Evolutionary conservation across 2,329 filamentous ascomycete genomes (phyloP), one percentile per base, ranked within the genome.

Genomic region (Hirsutella minnesotensis): DNA sequence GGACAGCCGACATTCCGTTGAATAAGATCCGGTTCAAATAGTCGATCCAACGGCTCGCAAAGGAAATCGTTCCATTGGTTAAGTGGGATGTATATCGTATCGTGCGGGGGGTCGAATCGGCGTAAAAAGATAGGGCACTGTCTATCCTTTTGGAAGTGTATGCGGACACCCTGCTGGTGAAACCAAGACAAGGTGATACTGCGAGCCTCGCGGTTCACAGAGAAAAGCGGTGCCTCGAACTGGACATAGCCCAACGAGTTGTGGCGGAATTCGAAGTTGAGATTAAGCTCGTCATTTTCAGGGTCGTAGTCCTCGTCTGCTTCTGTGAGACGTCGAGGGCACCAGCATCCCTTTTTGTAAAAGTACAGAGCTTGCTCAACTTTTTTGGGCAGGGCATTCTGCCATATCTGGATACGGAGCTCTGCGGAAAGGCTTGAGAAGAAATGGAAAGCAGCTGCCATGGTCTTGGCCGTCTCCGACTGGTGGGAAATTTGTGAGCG

Each of bases 391-490:
- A 56, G 27, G n/a, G 47, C 43, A 5, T 41, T 38, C 4, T 41
- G 30, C 55, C 55, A 59, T 29, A 59, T 52, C 5, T 38, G 30
- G 9, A 30, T 38, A 22, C 56, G 56, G 9, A 59, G 42, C 47
- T 59, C 56, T 8, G 38, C 13, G 2, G 54, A 52, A n/a, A 59
- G 47, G 4, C 37, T 40, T 4, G 3, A 13, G 31, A 59, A 60
- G 3, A 18, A 39, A 33, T 44, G 44, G 41, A 57, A 54, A 15
- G 33, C 34, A n/a, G 30, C 34, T 36, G 34, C 34, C 34, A 36
- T 36, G 15, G 16, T 36, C 16, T 20, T 16, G 8, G 16, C n/a
- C 9, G 18, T 36, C n/a, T 36, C 9, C 19, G 16, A 18, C 33
- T 35, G 9, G 3, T 35, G 33, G 24, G 12, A 12, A 27, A 27